A percentile compares a stretch with the other conserved stretches of the same genome.
phyloP scores from a whole-genome alignment of 306 rosid species.

The Bauhinia variegata region DNA sequence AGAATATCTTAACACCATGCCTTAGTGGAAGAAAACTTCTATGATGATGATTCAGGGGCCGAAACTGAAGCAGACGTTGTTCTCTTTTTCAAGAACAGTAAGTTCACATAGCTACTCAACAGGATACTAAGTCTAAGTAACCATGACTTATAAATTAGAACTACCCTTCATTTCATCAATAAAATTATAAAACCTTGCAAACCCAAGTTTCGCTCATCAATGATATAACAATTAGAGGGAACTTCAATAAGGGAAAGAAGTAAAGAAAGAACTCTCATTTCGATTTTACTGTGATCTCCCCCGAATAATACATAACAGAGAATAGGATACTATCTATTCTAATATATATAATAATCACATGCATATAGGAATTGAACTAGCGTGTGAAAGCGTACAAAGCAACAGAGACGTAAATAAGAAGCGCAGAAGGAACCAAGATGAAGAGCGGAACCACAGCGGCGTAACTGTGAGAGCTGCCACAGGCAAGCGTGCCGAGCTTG shows the following conservation, averaged over 20 bases:
- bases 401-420: slow-evolving; percentile 51
- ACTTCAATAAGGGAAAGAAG: background rate
- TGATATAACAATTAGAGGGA: too few relatives aligned
- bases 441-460: slow-evolving; percentile 76
- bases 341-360: too few relatives aligned
- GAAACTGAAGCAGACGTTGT: background rate
- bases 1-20: background rate
- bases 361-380: slow-evolving; percentile 32
- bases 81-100: background rate
- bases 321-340: background rate
- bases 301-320: background rate
- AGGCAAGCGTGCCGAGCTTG: slow-evolving; percentile 80
- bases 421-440: slow-evolving; percentile 66
- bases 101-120: too few relatives aligned
- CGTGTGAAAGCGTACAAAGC: slow-evolving; percentile 77
- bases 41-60: background rate
- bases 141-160: too few relatives aligned
- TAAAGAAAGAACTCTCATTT: background rate
- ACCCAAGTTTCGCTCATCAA: too few relatives aligned
- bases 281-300: background rate
- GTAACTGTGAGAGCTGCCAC: slow-evolving; percentile 56
- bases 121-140: too few relatives aligned
- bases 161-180: background rate
- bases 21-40: background rate
- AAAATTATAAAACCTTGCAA: background rate